Evolutionary conservation across 768 basidiomycete species (phyloP), one percentile per base, ranked within the genome.

Genomic region (Strobilomyces dryophilus): DNA sequence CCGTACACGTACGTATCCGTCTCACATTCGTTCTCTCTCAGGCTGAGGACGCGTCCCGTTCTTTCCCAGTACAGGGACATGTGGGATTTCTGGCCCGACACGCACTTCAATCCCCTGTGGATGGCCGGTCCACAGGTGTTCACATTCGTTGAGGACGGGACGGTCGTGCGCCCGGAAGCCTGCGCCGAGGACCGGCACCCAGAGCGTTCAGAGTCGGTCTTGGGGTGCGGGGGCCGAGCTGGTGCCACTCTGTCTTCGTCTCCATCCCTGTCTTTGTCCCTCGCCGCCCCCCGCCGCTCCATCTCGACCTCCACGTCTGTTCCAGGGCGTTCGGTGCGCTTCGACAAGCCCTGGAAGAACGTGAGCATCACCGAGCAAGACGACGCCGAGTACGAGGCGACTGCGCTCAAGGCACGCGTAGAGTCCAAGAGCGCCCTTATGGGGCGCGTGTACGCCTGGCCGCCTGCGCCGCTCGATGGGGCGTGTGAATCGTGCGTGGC

Each of bases 81-180:
- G 24, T 24, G 24, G 26, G 69, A 85, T 79, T 67, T 85, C 74
- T 62, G 79, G 76, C 46, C 75, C 67, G 59, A 84, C 75, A 32
- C 74, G 67, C 53, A 81, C 74, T 51, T 75, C 69, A 52, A 74
- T 57, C 39, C 61, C 54, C 34, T 75, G 67, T 40, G 81, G 77
- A 67, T 55, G 57, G 52, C 58, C 2, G 59, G 65, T 39, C 58
- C 61, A 35, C 35, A 59, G 7, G 63, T 65, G 7, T 65, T 67
- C 42, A 52, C 57, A 8, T 65, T 63, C 7, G 41, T 60, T 29
- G 35, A 59, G 35, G 54, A 62, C 12, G 66, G 54, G 15, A 61
- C 43, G 47, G 32, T 70, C 39, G 44, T 58, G 9, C 40, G 29
- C 31, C 57, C 52, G 2, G 29, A 51, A 42, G 34, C 29, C 27